Conservation (phyloP, 192 early-diverging fungal genomes). For the Coemansia sp. region DNA sequence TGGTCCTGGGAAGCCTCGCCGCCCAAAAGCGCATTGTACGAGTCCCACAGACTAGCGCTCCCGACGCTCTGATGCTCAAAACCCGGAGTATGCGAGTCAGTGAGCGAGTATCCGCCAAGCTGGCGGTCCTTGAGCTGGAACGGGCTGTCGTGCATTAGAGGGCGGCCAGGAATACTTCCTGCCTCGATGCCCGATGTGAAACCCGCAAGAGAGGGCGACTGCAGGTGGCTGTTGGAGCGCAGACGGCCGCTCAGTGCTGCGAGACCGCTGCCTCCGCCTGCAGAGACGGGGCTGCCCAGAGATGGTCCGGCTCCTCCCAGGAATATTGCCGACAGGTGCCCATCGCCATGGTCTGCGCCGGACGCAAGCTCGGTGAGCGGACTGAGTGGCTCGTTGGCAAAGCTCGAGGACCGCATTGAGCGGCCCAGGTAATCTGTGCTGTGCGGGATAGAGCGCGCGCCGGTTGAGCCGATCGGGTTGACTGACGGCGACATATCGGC, state of each 20-base stretch:
- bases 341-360: constrained; percentile 6
- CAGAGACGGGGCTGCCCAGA: constrained; percentile 23
- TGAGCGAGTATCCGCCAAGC: constrained; percentile 26
- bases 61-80: constrained; percentile 4
- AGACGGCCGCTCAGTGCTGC: constrained; percentile 13
- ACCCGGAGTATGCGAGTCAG: constrained; percentile 16
- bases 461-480: constrained; percentile 16
- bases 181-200: constrained; percentile 18
- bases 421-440: constrained; percentile 33
- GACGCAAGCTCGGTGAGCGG: constrained; percentile 19
- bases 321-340: background rate
- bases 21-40: constrained; percentile 7
- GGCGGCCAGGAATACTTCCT: constrained; percentile 3
- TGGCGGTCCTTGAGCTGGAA: constrained; percentile 20
- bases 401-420: constrained; percentile 32
- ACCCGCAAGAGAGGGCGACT: constrained; percentile 23
- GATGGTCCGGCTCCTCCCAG: constrained; percentile 3
- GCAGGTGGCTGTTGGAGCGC: constrained; percentile 32
- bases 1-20: constrained; percentile 4
- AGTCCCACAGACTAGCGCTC: constrained; percentile 26
- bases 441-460: constrained; percentile 27
- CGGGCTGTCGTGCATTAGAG: constrained; percentile 18
- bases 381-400: constrained; percentile 31
- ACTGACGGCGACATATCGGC: constrained; percentile 28
- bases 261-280: constrained; percentile 7